Conservation (phyloP, 2,329 filamentous ascomycete genomes). For the Aspergillus puulaauensis region DNA sequence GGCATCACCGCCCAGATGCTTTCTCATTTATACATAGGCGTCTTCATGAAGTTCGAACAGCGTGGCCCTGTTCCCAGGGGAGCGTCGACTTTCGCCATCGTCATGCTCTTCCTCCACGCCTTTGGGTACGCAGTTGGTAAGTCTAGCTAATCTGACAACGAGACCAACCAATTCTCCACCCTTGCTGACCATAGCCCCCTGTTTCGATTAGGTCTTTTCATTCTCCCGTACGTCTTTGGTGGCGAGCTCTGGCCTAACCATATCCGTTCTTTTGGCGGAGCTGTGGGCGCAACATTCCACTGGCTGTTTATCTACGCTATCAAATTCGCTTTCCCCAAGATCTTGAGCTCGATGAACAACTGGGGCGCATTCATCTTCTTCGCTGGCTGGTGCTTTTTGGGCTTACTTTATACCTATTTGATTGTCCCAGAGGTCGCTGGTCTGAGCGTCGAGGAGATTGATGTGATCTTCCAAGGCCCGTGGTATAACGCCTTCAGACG, state of each 20-base stretch:
- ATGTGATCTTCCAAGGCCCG: not conserved
- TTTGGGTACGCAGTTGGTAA: slow-evolving; percentile 43
- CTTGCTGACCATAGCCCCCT: no score
- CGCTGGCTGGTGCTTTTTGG: slow-evolving; percentile 3
- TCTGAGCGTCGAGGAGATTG: slow-evolving; percentile 1
- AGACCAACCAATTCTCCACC: no score
- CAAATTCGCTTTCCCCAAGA: slow-evolving; percentile 33
- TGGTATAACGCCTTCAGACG: not conserved
- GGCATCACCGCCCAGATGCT: slow-evolving; percentile 40
- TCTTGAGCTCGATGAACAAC: slow-evolving; percentile 14
- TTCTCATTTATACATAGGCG: slow-evolving; percentile 37
- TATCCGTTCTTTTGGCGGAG: slow-evolving; percentile 45
- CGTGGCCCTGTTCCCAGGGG: slow-evolving; percentile 20
- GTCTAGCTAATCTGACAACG: slow-evolving; percentile 11
- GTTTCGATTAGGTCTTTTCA: not conserved
- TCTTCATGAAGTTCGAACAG: slow-evolving; percentile 13
- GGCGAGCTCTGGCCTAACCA: slow-evolving; percentile 48
- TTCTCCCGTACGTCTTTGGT: slow-evolving; percentile 47
- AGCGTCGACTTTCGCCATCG: slow-evolving; percentile 36
- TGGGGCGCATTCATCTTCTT: slow-evolving; percentile 12
- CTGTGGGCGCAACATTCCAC: slow-evolving; percentile 40
- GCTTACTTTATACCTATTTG: not conserved
- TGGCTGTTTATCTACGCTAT: slow-evolving; percentile 46
- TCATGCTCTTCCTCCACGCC: slow-evolving; percentile 46
- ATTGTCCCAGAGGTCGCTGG: slow-evolving; percentile 7